Percentiles rank a stretch among this genome's conserved stretches.
Evolutionary conservation across 768 basidiomycete genomes (phyloP).

Genomic region (Suillus brevipes): DNA sequence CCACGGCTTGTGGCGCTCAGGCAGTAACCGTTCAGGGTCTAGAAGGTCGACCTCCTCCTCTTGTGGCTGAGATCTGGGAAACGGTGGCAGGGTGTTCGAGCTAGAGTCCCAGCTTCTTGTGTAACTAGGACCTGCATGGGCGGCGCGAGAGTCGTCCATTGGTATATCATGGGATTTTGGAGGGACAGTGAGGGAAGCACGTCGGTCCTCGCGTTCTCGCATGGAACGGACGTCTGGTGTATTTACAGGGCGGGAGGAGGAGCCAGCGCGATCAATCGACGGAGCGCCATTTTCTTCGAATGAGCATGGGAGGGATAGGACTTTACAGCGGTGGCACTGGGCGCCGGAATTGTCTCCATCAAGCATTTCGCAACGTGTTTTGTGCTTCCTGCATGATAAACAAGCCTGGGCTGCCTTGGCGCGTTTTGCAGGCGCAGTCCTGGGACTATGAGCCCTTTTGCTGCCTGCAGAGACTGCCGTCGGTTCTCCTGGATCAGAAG

Average conservation of each 20-base stretch:
- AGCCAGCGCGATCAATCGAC: constrained; percentile 13
- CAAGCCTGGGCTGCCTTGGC: constrained; percentile 48
- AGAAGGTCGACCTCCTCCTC: constrained; percentile 33
- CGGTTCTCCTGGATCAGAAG: constrained; percentile 21
- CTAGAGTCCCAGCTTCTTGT: constrained; percentile 23
- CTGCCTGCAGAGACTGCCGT: constrained; percentile 16
- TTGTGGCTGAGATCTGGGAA: constrained; percentile 16
- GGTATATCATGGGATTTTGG: constrained; percentile 23
- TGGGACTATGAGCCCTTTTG: constrained; percentile 34
- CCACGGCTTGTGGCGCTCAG: constrained; percentile 38
- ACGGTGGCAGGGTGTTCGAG: constrained; percentile 18
- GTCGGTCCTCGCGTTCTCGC: constrained; percentile 20
- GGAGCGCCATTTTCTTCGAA: constrained; percentile 34
- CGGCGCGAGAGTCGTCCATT: constrained; percentile 21
- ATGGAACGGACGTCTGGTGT: constrained; percentile 20
- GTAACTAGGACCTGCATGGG: constrained; percentile 14
- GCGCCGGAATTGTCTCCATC: constrained; percentile 37
- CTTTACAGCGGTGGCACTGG: constrained; percentile 51
- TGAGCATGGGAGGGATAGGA: constrained; percentile 47
- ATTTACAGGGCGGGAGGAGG: constrained; percentile 17
- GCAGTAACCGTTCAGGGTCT: constrained; percentile 37
- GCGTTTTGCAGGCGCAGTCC: constrained; percentile 35
- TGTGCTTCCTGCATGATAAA: constrained; percentile 46
- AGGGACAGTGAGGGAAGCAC: constrained; percentile 21
- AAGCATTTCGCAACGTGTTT: constrained; percentile 52